Base-by-base conservation (phyloP, 495 filamentous ascomycete species). In the Beverwykella pulmonaria region DNA sequence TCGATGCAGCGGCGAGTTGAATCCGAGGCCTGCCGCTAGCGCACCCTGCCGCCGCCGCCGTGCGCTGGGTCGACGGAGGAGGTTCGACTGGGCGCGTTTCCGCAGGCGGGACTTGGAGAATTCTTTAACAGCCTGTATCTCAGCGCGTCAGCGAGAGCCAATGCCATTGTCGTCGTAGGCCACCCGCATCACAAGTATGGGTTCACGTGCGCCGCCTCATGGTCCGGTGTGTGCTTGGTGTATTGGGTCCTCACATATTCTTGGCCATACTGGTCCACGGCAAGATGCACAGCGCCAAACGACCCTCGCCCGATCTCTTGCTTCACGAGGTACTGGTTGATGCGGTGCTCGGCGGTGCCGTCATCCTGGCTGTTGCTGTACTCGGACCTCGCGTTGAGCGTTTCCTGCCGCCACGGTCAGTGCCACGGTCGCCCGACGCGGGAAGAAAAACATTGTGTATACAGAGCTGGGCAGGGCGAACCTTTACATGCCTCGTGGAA, bases 271-370 rank as follows among this genome's bases (percentile, higher is more conserved):
- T 96, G 93, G 74, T 98, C 94, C 10, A 87, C 86, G 15, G 92
- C 94, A 19, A 96, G 80, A 75, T 98, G 92, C 12, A 98, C 94
- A 6, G 94, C 90, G 9, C 95, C 94, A 75, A 94, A 98, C 0
- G 94, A 97, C 5, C 94, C 94, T 41, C 92, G 84, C 30, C 94
- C 94, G 54, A 98, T 98, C 80, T 98, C 94, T 66, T 97, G 90
- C 77, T 89, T 90, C 68, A 98, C 95, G 46, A 88, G 79, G 74
- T 97, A 98, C 75, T 98, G 96, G 74, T 96, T 96, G 82, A 97
- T 93, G 25, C 86, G 84, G 71, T 92, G 90, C 72, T 93, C 86
- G 0, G 85, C 83, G 26, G 81, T 81, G 2, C 91, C 92, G 69
- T 96, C 92, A 68, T 90, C 86, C 67, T 93, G 89, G 69, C 91